These are phyloP conservation scores for Panicum virgatum DNA, from an alignment of 202 grass and related monocot species.

Conservation along the genomic window DNA sequence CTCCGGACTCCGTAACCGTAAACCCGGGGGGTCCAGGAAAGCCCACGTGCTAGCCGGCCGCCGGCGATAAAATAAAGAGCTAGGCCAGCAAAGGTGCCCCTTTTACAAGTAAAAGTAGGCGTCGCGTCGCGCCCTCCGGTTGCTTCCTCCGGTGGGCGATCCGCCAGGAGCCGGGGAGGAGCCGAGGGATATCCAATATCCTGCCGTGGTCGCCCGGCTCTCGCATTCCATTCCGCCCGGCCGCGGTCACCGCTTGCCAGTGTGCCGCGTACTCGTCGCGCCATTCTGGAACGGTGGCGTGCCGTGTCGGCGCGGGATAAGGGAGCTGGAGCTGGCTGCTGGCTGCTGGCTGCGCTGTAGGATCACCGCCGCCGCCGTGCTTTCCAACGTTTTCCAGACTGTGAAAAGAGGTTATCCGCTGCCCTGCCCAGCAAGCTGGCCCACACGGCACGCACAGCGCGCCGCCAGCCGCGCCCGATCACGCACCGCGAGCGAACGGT, in stretches of 20 bases:
- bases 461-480: too few species aligned
- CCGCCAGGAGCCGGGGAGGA: background rate
- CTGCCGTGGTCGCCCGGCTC: slow-evolving; percentile 2
- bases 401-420: background rate
- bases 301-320: slow-evolving; percentile 34
- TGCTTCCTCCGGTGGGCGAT: slow-evolving; percentile 38
- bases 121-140: slow-evolving; percentile 12
- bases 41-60: slow-evolving; percentile 6
- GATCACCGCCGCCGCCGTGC: background rate
- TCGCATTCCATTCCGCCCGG: too few species aligned
- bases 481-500: background rate
- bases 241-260: background rate
- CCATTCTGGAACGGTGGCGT: background rate
- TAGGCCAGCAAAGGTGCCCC: background rate
- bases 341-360: background rate
- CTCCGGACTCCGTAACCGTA: background rate
- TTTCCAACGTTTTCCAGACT: slow-evolving; percentile 25
- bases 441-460: slow-evolving; percentile 22
- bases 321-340: background rate
- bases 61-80: background rate
- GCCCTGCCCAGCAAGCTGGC: background rate
- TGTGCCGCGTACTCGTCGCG: background rate
- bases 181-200: background rate
- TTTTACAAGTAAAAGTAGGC: slow-evolving; percentile 14
- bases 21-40: slow-evolving; percentile 1